Percentiles rank a stretch among this genome's conserved stretches.
Evolutionary conservation across 768 basidiomycete species (phyloP).

Genomic region (Tremella yokohamensis): DNA sequence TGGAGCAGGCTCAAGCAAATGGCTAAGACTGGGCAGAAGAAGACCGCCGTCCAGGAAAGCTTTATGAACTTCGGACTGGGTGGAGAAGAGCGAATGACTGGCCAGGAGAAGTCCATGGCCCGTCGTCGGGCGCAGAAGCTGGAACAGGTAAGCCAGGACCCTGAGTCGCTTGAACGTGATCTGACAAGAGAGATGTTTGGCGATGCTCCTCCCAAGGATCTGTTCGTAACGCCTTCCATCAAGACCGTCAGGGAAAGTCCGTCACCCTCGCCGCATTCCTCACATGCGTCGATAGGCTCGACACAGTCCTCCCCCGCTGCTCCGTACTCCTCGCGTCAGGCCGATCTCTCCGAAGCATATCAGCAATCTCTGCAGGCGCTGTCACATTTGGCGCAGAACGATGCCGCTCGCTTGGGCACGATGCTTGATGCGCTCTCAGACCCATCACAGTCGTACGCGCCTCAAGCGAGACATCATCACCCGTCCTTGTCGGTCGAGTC

Average conservation of each 20-base stretch:
- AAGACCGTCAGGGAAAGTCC: background rate
- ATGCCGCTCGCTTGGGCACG: slow-evolving; percentile 14
- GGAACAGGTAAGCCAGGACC: slow-evolving; percentile 17
- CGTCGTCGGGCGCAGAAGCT: slow-evolving; percentile 21
- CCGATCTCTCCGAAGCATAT: slow-evolving; percentile 19
- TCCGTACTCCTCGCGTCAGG: background rate
- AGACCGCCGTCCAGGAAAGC: slow-evolving; percentile 1
- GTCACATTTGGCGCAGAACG: slow-evolving; percentile 24
- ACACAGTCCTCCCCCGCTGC: slow-evolving; percentile 6
- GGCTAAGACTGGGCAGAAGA: background rate
- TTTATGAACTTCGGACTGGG: slow-evolving; percentile 12
- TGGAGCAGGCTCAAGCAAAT: slow-evolving; percentile 3
- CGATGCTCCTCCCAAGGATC: slow-evolving; percentile 9
- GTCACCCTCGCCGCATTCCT: background rate
- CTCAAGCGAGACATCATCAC: background rate
- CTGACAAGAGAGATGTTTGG: slow-evolving; percentile 9
- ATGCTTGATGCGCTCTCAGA: slow-evolving; percentile 21
- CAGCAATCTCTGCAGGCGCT: slow-evolving; percentile 21
- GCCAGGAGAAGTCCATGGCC: slow-evolving; percentile 19
- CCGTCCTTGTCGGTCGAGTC: background rate
- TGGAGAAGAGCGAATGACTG: slow-evolving; percentile 8
- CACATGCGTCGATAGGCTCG: background rate
- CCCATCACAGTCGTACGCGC: background rate
- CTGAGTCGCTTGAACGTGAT: background rate
- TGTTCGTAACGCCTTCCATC: slow-evolving; percentile 5